Percentiles rank a stretch among this genome's conserved stretches.
Evolutionary conservation across 192 early-diverging fungal genomes (phyloP).

Genomic region (Mortierella hygrophila): DNA sequence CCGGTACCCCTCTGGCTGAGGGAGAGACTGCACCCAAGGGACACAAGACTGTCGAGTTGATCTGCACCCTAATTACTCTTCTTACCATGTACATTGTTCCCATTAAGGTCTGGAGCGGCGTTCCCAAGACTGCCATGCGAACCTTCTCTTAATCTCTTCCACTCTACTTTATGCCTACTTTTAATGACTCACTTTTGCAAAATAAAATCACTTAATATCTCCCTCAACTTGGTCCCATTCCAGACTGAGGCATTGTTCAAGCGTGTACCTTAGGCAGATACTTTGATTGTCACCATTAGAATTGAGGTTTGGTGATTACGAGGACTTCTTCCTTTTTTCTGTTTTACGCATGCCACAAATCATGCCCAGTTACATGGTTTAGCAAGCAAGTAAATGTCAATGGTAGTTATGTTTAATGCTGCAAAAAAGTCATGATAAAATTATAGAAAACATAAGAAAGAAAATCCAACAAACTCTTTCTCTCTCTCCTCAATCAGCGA

Average conservation of each 20-base stretch:
- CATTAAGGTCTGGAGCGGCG: conserved; percentile 51
- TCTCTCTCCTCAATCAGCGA: conserved; percentile 16
- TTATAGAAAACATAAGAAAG: background rate
- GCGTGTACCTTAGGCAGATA: too few relatives aligned
- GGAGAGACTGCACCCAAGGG: conserved; percentile 41
- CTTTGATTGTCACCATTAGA: too few relatives aligned
- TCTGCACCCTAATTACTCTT: conserved; percentile 47
- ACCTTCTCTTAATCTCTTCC: conserved; percentile 7
- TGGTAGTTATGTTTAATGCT: background rate
- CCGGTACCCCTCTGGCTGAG: conserved; percentile 35
- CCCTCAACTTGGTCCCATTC: background rate
- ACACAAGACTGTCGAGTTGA: conserved; percentile 47
- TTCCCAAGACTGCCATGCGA: conserved; percentile 49
- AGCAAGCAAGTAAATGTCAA: too few relatives aligned
- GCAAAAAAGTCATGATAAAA: background rate
- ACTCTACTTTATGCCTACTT: background rate
- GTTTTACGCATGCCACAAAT: too few relatives aligned
- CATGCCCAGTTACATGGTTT: too few relatives aligned
- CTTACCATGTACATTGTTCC: conserved; percentile 56
- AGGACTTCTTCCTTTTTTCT: too few relatives aligned
- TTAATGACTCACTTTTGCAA: background rate
- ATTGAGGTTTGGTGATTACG: too few relatives aligned
- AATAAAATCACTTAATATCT: background rate
- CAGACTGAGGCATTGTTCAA: too few relatives aligned
- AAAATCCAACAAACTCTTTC: too few relatives aligned